Base-by-base conservation (phyloP, 164 flowering plant genomes). In the Tinospora cordifolia region DNA sequence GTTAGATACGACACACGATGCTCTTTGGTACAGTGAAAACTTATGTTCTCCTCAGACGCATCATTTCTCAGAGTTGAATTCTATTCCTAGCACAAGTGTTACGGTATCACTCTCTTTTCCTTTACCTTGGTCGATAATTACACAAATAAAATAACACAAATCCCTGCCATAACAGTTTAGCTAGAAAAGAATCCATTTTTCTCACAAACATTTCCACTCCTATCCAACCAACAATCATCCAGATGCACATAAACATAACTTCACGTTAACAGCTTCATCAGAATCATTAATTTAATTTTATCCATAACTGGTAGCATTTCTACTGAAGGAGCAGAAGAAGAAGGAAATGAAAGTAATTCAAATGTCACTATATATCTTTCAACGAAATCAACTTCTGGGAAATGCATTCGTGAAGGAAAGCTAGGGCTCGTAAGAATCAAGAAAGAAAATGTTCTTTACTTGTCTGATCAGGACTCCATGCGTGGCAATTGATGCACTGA, bases 401-500 rank as follows among this genome's bases (percentile, higher is more conserved):
- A 54, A 54, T 1, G 0, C 7, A 54, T 54, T 54, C 60, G 26
- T 26, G 59, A 60, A 60, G 11, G 25, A 34, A 19, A 0, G 60
- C 22, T 46, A 40, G 66, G 71, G 30, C 27, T 44, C 26, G 17
- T 60, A 24, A 9, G 27, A 68, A 36, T 65, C n/a, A 8, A 63
- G 27, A 68, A 36, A 67, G 22, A 8, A 63, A 38, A 22, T 4
- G n/a, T 30, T 30, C 4, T 30, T 63, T 87, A 92, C 98, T 90
- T 8, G 95, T 80, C 58, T 79, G 86, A 70, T 93, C 98, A 26
- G 97, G 96, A 77, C 96, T 90, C 98, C 96, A 91, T 65, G 96
- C 91, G 71, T 91, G 98, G 81, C 94, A 93, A 66, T 92, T 90
- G 76, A 91, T 91, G 87, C 90, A 88, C 67, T 84, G 83, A 26